Evolutionary conservation across 1,284 basidiomycete species (phyloP).

Genomic region (Moesziomyces globuligerus): DNA sequence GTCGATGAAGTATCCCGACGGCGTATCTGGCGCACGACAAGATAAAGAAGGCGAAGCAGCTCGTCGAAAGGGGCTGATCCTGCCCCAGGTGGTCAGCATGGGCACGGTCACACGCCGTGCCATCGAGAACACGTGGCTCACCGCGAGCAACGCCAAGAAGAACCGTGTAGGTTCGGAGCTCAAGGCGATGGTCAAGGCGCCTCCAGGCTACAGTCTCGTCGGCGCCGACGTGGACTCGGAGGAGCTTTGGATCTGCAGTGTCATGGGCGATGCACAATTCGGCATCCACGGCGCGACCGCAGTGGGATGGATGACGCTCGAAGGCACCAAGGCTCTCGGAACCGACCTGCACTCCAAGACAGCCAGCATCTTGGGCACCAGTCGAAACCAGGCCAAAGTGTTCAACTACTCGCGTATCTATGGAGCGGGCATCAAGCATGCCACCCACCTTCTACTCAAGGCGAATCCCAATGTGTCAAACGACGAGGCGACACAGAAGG

Average conservation of each 20-base stretch:
- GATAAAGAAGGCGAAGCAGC: conserved; percentile 50
- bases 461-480: conserved; percentile 82
- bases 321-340: conserved; percentile 94
- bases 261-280: conserved; percentile 98
- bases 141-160: conserved; percentile 96
- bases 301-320: conserved; percentile 99
- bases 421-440: conserved; percentile 95
- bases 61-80: conserved; percentile 84
- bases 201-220: conserved; percentile 90
- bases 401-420: conserved; percentile 99
- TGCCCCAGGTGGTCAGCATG: conserved; percentile 97
- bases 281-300: conserved; percentile 96
- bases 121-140: conserved; percentile 98
- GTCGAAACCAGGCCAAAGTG: conserved; percentile 94
- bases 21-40: conserved; percentile 47
- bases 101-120: conserved; percentile 96
- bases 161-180: conserved; percentile 97
- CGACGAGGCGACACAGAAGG: conserved; percentile 81
- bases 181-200: conserved; percentile 95
- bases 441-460: conserved; percentile 87
- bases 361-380: conserved; percentile 89
- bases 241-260: conserved; percentile 98
- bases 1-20: conserved; percentile 67
- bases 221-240: conserved; percentile 99
- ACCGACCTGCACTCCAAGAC: conserved; percentile 98